These are phyloP conservation scores for Arctium lappa DNA, from an alignment of 129 eudicot genomes.

Conservation along the genomic window DNA sequence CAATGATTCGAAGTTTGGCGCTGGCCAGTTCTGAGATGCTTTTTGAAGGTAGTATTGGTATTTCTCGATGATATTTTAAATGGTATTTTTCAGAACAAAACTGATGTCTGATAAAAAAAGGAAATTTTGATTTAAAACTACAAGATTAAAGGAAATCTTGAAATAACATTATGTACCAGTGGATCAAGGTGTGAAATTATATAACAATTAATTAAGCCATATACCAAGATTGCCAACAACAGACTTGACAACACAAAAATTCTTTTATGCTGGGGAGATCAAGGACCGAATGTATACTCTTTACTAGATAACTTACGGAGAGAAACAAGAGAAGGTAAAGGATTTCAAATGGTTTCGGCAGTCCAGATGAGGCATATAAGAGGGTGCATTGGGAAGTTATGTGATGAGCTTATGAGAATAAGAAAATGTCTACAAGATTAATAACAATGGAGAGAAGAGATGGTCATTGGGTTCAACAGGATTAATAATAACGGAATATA, in stretches of 20 bases:
- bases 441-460: neutral
- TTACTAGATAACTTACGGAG: neutral
- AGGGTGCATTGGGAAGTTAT: too few species aligned
- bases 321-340: neutral
- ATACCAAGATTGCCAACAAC: neutral
- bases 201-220: neutral
- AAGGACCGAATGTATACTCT: neutral
- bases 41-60: neutral
- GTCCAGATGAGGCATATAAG: too few species aligned
- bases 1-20: too few species aligned
- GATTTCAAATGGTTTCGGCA: neutral
- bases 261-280: neutral
- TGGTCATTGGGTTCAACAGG: neutral
- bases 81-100: neutral
- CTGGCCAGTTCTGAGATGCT: too few species aligned
- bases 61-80: neutral
- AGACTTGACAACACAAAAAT: neutral
- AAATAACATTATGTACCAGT: neutral
- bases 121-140: neutral
- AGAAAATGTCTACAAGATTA: too few species aligned
- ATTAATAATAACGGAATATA: neutral
- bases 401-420: too few species aligned
- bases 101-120: neutral
- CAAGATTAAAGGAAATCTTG: neutral
- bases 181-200: neutral